Evolutionary conservation across 495 filamentous ascomycete species (phyloP), one percentile per base, ranked within the genome.

Genomic region (Xylaria nigripes): DNA sequence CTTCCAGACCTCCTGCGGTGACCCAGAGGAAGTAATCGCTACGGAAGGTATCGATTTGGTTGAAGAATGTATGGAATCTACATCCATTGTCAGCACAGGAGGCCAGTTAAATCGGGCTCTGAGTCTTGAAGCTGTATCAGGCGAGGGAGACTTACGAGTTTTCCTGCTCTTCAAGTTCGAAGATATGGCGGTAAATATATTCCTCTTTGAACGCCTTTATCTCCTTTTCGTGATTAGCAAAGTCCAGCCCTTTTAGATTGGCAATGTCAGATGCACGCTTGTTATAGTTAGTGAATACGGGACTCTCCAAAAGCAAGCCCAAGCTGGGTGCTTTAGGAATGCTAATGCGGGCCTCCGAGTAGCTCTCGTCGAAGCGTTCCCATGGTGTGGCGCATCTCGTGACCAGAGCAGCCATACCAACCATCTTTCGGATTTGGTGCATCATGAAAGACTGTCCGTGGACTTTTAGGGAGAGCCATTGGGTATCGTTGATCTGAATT

Each of bases 401-500:
- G 4, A 90, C 73, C 51, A 98, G 79, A 8, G 89, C 77, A 34
- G 83, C 87, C 89, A 97, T 90, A 56, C 85, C 87, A 15, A 98
- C 87, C 93, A 98, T 98, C 70, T 96, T 96, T 55, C 93, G 86
- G 68, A 98, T 98, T 70, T 98, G 93, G 67, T 98, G 93, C 93
- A 98, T 98, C 93, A 98, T 98, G 77, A 98, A 98, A 54, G 85
- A 90, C 70, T 98, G 93, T 0, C 93, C 93, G 68, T 97, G 94
- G 16, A 98, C 89, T 60, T 94, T 95, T 50, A 97, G 75, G 23
- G 86, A 92, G 7, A 98, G 78, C 93, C 93, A 98, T 70, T 98
- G 85, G 15, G 88, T 95, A 65, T 89, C 86, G 58, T 90, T 79
- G 67, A 95, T 93, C 51, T 87, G 75, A 55, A 96, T 82, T 0